Base-by-base conservation (phyloP, 371 early-diverging fungal species). In the Nematocida sp. region DNA sequence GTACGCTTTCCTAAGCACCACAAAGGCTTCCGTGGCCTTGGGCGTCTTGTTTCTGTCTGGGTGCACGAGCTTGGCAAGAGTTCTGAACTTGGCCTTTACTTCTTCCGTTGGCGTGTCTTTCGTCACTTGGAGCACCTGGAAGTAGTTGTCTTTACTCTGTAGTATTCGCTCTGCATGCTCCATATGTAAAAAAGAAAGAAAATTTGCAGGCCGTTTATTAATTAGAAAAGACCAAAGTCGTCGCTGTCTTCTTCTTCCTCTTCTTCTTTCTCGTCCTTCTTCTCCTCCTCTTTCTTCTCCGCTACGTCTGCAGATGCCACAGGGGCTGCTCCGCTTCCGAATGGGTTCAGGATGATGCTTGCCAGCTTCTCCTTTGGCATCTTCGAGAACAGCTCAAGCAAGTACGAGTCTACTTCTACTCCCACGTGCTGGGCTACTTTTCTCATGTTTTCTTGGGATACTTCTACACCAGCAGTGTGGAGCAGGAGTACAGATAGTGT, bases 31-130 rank as follows among this genome's bases (percentile, higher is more conserved):
- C 25, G 38, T 17, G 0, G 74, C 74, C 23, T 50, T 60, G 8
- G 57, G 50, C 2, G 46, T 27, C 4, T 83, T 84, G 70, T 88
- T 85, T 81, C 93, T 95, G 81, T 94, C 52, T 90, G 95, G 83
- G 81, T 97, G 97, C 82, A 89, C 90, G 67, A 88, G 88, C 63
- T 91, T 86, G 27, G 95, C 94, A 41, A 93, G 79, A 87, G 91
- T 92, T 78, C 91, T 86, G 83, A 94, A 98, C n/a, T 96, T 90
- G 79, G 90, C 92, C 82, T 92, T 94, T 64, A 98, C 89, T 56
- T 94, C 90, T 5, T 81, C 83, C 17, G 91, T 91, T 0, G 87
- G 83, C 37, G 91, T 90, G 13, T 82, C 79, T 82, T 89, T 90
- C 13, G 86, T 85, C 25, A 95, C 78, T 0, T 89, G 89, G n/a